Base-by-base conservation (phyloP, 371 early-diverging fungal genomes). In the Mucor velutinosus region DNA sequence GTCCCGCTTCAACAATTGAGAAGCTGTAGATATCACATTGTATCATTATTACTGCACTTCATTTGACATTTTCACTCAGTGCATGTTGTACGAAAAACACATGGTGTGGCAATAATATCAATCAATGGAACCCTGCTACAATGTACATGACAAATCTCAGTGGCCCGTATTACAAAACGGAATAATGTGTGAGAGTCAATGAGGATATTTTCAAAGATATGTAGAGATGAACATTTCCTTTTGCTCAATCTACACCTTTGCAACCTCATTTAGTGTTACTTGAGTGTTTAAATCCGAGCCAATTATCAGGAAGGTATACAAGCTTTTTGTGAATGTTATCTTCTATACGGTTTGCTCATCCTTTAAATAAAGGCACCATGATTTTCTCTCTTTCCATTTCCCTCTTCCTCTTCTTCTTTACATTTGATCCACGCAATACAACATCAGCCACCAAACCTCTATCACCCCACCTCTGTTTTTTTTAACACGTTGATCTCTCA, bases 61-160 rank as follows among this genome's bases (percentile, higher is more conserved):
- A 47, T 47, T 47, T 47, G 47, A 47, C 47, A 17, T 47, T 47
- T 47, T 47, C 19, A 19, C 47, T 62, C 43, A 27, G 14, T 55
- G 14, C 6, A 14, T 29, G 55, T 55, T 6, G 29, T 55, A 55
- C 55, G 29, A 55, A 29, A 55, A 29, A 55, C 55, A 55, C 55
- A 55, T 55, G 55, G 55, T 55, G 55, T 55, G 55, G 55, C 55
- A 55, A 29, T 55, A 27, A 29, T 55, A 55, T 47, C 47, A 47
- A 47, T 47, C 21, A 23, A 47, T 47, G 21, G 5, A 47, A 47
- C 8, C 8, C 10, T 47, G 8, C 21, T 47, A 47, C 47, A 47
- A 47, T 21, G 47, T 21, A 47, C 11, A 47, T 19, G 23, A 19
- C 19, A 21, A 11, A 11, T 21, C 11, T 8, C 21, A 21, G 21